Conservation (phyloP, 1,139 yeast genomes). For the Tardiomyces digboiensis region DNA sequence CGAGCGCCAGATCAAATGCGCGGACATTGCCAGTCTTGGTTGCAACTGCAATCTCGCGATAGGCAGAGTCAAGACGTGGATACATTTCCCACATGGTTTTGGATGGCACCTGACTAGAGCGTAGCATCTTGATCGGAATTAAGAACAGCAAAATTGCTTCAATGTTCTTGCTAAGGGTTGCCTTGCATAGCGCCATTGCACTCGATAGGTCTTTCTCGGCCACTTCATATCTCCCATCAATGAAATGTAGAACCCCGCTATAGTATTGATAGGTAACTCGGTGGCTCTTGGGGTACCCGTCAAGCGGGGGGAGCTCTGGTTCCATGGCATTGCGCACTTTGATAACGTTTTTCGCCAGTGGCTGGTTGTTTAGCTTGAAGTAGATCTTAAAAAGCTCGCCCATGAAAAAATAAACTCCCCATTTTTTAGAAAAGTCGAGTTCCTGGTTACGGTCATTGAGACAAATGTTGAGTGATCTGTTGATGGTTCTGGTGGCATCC, state of each 20-base stretch:
- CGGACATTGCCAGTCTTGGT: constrained; percentile 46
- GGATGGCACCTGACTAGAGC: constrained; percentile 20
- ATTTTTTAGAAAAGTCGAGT: constrained; percentile 40
- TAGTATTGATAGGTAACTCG: constrained; percentile 56
- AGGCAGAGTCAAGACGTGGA: constrained; percentile 37
- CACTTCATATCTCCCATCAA: constrained; percentile 46
- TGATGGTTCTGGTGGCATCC: constrained; percentile 43
- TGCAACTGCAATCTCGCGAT: constrained; percentile 41
- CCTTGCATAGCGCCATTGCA: constrained; percentile 36
- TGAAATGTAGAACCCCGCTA: constrained; percentile 51
- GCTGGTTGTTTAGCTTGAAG: constrained; percentile 56
- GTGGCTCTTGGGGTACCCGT: constrained; percentile 39
- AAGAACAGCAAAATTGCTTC: constrained; percentile 29
- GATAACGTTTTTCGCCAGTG: constrained; percentile 70
- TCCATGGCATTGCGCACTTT: constrained; percentile 57
- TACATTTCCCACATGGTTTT: constrained; percentile 37
- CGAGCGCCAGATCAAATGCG: constrained; percentile 36
- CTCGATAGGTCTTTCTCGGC: constrained; percentile 41
- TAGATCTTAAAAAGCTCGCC: constrained; percentile 66
- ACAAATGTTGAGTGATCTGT: constrained; percentile 68
- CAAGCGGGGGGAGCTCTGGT: constrained; percentile 41
- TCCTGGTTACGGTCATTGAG: constrained; percentile 67
- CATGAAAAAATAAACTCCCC: constrained; percentile 66
- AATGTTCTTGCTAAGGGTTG: constrained; percentile 21
- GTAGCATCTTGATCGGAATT: constrained; percentile 28